Conservation (phyloP, 2,329 filamentous ascomycete species). For the Bipolaris bicolor region DNA sequence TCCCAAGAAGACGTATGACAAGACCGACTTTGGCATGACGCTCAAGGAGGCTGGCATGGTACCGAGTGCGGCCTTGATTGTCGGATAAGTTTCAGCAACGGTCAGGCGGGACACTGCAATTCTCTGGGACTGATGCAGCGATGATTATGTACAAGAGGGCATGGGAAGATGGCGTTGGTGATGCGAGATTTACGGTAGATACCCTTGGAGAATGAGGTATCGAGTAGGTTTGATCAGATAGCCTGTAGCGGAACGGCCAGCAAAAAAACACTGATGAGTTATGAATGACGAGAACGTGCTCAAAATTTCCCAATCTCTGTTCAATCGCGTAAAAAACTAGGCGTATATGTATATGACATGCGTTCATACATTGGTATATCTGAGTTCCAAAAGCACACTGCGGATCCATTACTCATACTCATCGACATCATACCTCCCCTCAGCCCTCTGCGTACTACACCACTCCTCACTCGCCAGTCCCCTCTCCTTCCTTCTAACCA, state of each 20-base stretch:
- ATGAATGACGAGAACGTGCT: background rate
- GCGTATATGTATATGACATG: background rate
- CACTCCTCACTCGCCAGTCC: constrained; percentile 57
- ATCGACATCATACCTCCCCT: constrained; percentile 50
- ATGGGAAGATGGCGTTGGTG: constrained; percentile 3
- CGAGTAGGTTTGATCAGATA: background rate
- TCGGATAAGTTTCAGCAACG: constrained; percentile 50
- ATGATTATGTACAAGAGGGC: background rate
- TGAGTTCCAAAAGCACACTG: background rate
- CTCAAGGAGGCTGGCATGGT: constrained; percentile 90
- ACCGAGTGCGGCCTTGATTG: constrained; percentile 87
- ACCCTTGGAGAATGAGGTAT: constrained; percentile 1
- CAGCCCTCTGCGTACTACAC: constrained; percentile 55
- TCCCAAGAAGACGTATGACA: constrained; percentile 78
- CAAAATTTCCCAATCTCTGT: background rate
- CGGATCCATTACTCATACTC: constrained; percentile 40
- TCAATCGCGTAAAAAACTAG: background rate
- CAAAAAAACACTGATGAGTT: background rate
- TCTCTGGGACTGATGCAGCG: background rate
- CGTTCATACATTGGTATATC: background rate
- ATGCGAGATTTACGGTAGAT: constrained; percentile 7
- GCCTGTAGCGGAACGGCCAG: background rate
- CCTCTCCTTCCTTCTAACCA: constrained; percentile 53
- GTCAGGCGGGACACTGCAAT: background rate
- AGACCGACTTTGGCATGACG: constrained; percentile 81